These are phyloP conservation scores for Colletotrichum gloeosporioides DNA, from an alignment of 2,329 filamentous ascomycete genomes.

Conservation along the genomic window DNA sequence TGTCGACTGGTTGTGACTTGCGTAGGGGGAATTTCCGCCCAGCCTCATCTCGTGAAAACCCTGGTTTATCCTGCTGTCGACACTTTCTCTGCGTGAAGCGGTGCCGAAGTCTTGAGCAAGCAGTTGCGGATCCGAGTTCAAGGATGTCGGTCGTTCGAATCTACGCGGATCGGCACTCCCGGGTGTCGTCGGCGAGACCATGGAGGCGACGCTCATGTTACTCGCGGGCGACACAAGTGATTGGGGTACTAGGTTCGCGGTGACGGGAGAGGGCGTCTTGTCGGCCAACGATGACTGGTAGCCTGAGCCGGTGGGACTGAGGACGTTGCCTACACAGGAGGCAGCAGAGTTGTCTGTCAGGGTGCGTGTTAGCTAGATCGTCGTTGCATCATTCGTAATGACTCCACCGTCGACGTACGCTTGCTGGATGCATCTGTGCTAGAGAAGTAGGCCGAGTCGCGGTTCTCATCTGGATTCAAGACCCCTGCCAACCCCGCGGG, in stretches of 20 bases:
- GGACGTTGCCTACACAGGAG: slow-evolving; percentile 31
- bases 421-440: slow-evolving; percentile 48
- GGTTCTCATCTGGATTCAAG: slow-evolving; percentile 55
- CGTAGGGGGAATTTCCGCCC: slow-evolving; percentile 72
- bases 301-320: slow-evolving; percentile 39
- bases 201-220: slow-evolving; percentile 71
- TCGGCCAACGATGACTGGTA: slow-evolving; percentile 60
- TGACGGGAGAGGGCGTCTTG: slow-evolving; percentile 68
- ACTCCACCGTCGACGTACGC: slow-evolving; percentile 34
- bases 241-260: slow-evolving; percentile 55
- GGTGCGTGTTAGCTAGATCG: slow-evolving; percentile 11
- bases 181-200: slow-evolving; percentile 65
- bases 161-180: slow-evolving; percentile 47
- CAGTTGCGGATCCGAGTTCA: slow-evolving; percentile 35
- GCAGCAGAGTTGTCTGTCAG: slow-evolving; percentile 50
- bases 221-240: slow-evolving; percentile 60
- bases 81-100: slow-evolving; percentile 75
- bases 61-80: slow-evolving; percentile 80
- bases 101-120: slow-evolving; percentile 39
- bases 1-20: slow-evolving; percentile 78
- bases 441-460: slow-evolving; percentile 50
- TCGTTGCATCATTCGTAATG: slow-evolving; percentile 6
- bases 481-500: slow-evolving; percentile 56
- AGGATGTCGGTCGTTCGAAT: slow-evolving; percentile 45
- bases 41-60: slow-evolving; percentile 73